A percentile compares a stretch with the other conserved stretches of the same genome.
These are phyloP conservation scores for Aspergillus costaricaensis DNA, from an alignment of 2,329 filamentous ascomycete species.

Conservation along the genomic window DNA sequence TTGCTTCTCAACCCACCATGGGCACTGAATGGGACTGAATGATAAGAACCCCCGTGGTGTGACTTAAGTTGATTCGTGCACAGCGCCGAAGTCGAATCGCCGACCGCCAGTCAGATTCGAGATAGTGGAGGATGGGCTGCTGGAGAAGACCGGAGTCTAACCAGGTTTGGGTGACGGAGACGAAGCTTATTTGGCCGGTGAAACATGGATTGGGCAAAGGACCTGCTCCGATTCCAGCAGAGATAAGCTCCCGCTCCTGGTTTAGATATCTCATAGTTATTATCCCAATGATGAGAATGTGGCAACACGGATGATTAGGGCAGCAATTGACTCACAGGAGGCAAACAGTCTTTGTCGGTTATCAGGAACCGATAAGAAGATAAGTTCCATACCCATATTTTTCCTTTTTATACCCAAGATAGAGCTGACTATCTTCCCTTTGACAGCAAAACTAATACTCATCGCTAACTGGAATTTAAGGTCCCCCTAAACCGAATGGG, in stretches of 20 bases:
- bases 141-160: not conserved
- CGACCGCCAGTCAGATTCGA: conserved; percentile 12
- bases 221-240: too few relatives aligned
- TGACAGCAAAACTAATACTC: too few relatives aligned
- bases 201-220: not conserved
- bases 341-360: not conserved
- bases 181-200: conserved; percentile 6
- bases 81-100: conserved; percentile 11
- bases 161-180: conserved; percentile 2
- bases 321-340: not conserved
- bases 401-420: too few relatives aligned
- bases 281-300: not conserved
- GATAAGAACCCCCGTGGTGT: not conserved
- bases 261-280: not conserved
- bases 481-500: too few relatives aligned
- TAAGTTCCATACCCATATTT: not conserved
- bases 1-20: not conserved
- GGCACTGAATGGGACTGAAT: too few relatives aligned
- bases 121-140: not conserved
- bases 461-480: too few relatives aligned
- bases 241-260: not conserved
- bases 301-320: not conserved
- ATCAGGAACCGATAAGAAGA: not conserved
- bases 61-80: conserved; percentile 3
- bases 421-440: too few relatives aligned